Base-by-base conservation (phyloP, 805 yeast species). In the Maudiozyma pseudohumilis region DNA sequence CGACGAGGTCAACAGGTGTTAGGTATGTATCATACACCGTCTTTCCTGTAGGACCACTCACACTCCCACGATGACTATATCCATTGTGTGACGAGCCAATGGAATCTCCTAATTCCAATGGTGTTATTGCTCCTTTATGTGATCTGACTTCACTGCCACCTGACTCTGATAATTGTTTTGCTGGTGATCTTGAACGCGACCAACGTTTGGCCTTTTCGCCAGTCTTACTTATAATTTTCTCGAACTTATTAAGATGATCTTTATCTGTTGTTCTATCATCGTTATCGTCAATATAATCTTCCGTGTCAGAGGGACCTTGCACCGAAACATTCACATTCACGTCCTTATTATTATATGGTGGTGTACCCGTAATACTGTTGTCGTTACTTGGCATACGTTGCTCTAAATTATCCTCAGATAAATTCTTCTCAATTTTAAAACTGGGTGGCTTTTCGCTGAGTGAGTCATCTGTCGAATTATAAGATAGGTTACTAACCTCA, bases 161-260 rank as follows among this genome's bases (percentile, higher is more conserved):
- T 16, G n/a, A 11, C 1, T 17, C 20, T 10, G 31, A 10, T 34
- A 32, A 7, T 13, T 5, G n/a, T 26, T 23, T 33, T 3, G 15
- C 25, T 19, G 55, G 53, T 15, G 53, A 45, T 29, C 41, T 44
- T 1, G 56, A 48, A 45, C 50, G 43, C 29, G 32, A 29, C 32
- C 44, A 39, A 24, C 44, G 48, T 3, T 50, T 40, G 22, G 40
- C 45, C 24, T 43, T 44, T 6, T 33, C 34, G n/a, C n/a, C n/a
- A 5, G 39, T 36, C 32, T 34, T 39, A 22, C 31, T 38, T 8
- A 52, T 36, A 20, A 52, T 52, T 38, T 49, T 48, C 27, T 49
- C 58, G 16, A 52, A 43, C 30, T 48, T 46, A 26, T 46, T 49
- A 16, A 41, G 32, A 31, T 47, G 40, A 11, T 44, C 13, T 15